Evolutionary conservation across 2,329 filamentous ascomycete species (phyloP), one percentile per base, ranked within the genome.

Genomic region (Achaetomium macrosporum): DNA sequence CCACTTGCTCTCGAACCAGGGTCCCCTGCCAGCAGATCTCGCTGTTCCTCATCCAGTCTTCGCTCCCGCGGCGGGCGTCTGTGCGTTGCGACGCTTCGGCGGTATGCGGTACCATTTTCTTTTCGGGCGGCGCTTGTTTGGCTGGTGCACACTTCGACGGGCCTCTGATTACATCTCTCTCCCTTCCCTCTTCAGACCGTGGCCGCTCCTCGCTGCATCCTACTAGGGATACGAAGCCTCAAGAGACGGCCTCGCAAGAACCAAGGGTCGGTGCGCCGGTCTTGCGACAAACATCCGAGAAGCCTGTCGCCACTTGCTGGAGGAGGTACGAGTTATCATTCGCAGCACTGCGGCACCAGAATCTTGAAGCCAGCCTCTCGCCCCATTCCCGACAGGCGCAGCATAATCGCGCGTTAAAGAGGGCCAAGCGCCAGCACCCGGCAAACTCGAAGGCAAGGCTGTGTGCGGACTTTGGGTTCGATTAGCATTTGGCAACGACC

Each of bases 331-430:
- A 36, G 12, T 25, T 39, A 19, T n/a, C 33, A 16, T 25, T 25
- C 4, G 25, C 25, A 25, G 42, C 16, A 11, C 41, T 44, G 45
- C 41, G 47, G 55, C 51, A 52, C 41, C 42, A 33, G 30, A 45
- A 47, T 44, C 51, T 50, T 52, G 37, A 60, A 36, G 19, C 44
- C 33, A 30, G 37, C 43, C 40, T 16, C 29, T 29, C 58, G 51
- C 61, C 59, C 60, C 57, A 4, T 63, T 65, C 62, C 57, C 63
- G 61, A 65, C 69, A 71, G 67, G 64, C 69, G 69, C 68, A 71
- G 65, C 65, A 65, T 72, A 73, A 74, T 73, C 71, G 71, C 71
- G 71, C 71, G 71, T 72, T 65, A 73, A 72, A 60, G 52, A 61
- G 20, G 33, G 50, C 53, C 60, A 72, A 72, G 70, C 70, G 70